These are phyloP conservation scores for Talaromyces sp. DNA, from an alignment of 2,329 filamentous ascomycete genomes.

Conservation along the genomic window DNA sequence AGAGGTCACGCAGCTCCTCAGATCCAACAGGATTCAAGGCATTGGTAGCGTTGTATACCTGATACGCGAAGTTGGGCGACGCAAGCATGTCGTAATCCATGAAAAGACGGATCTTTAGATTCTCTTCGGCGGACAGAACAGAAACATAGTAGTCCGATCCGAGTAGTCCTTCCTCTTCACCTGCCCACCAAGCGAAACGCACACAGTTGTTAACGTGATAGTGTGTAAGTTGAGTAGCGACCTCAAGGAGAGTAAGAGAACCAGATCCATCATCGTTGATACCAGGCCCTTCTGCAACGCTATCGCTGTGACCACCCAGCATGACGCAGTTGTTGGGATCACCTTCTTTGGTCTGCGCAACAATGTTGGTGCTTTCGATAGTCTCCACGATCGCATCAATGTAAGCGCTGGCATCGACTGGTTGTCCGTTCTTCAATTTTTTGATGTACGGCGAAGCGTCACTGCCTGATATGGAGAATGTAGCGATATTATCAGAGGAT, in stretches of 20 bases:
- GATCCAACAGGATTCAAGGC: conserved; percentile 60
- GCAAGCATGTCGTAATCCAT: conserved; percentile 72
- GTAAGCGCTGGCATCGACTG: conserved; percentile 35
- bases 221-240: conserved; percentile 61
- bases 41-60: conserved; percentile 58
- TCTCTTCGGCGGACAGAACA: conserved; percentile 47
- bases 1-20: conserved; percentile 65
- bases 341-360: conserved; percentile 58
- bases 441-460: conserved; percentile 44
- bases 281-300: conserved; percentile 60
- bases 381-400: conserved; percentile 48
- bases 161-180: conserved; percentile 61
- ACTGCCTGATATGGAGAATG: not conserved
- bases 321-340: conserved; percentile 59
- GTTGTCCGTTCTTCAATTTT: conserved; percentile 48
- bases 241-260: conserved; percentile 57
- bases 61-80: conserved; percentile 57
- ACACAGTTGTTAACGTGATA: conserved; percentile 69
- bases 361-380: conserved; percentile 55
- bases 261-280: conserved; percentile 79
- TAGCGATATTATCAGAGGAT: not conserved
- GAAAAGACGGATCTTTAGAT: conserved; percentile 62
- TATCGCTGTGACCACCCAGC: conserved; percentile 61
- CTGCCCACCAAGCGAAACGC: conserved; percentile 66
- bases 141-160: conserved; percentile 58